These are phyloP conservation scores for Syzygium grande DNA, from an alignment of 345 rosid species.

Conservation along the genomic window DNA sequence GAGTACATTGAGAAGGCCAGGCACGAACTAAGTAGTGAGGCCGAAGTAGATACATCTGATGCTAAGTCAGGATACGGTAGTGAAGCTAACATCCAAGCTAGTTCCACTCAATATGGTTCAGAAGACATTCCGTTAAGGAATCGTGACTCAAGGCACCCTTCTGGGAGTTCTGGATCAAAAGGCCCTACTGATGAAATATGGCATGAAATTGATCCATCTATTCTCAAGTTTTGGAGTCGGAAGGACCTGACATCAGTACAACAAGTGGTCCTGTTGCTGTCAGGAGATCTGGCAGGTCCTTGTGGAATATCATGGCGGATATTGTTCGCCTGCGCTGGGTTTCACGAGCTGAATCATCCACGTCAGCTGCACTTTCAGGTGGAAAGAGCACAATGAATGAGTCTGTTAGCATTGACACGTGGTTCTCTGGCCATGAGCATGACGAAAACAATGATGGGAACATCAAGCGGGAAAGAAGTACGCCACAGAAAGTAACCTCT, in stretches of 20 bases:
- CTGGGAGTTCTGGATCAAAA: conserved; percentile 51
- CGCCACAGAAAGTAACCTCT: conserved; percentile 27
- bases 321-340: conserved; percentile 64
- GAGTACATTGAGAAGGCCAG: conserved; percentile 68
- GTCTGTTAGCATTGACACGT: conserved; percentile 56
- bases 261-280: conserved; percentile 24
- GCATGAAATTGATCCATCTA: conserved; percentile 53
- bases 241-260: conserved; percentile 26
- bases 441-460: conserved; percentile 53
- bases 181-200: conserved; percentile 90
- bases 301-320: conserved; percentile 71
- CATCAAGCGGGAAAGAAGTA: conserved; percentile 27
- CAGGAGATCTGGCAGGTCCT: conserved; percentile 57
- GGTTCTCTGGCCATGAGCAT: conserved; percentile 84
- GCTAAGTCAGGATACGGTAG: conserved; percentile 6
- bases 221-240: conserved; percentile 34
- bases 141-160: conserved; percentile 25
- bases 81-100: conserved; percentile 23
- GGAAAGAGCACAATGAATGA: conserved; percentile 56
- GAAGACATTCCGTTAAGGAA: conserved; percentile 23
- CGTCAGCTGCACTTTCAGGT: conserved; percentile 35
- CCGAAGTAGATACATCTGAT: conserved; percentile 16
- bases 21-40: conserved; percentile 42
- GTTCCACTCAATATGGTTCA: conserved; percentile 17
- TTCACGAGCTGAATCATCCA: conserved; percentile 49